A percentile compares a stretch with the other conserved stretches of the same genome.
Conservation (phyloP, 2,329 filamentous ascomycete species). For the Trichoderma sp. region DNA sequence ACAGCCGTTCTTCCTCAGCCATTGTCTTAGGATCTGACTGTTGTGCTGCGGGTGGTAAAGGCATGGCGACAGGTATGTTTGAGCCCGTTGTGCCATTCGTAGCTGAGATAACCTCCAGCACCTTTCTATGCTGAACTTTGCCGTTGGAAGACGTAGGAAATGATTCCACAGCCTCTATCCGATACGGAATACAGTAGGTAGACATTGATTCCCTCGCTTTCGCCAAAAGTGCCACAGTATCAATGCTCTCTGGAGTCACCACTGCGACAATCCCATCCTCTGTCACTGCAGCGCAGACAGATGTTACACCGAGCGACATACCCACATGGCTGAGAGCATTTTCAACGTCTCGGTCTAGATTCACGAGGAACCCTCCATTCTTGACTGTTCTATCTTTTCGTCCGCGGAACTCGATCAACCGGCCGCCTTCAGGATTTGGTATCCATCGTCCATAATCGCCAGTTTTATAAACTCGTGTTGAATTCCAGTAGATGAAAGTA, state of each 20-base stretch:
- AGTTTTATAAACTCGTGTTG: constrained; percentile 1
- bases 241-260: constrained; percentile 5
- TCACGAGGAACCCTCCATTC: constrained; percentile 15
- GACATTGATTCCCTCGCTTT: constrained; percentile 5
- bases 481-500: neutral
- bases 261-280: constrained; percentile 17
- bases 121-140: constrained; percentile 4
- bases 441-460: constrained; percentile 16
- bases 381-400: constrained; percentile 18
- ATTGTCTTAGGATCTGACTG: neutral
- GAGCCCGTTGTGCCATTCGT: neutral
- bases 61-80: neutral
- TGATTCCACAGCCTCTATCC: neutral
- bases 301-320: neutral
- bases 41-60: neutral
- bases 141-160: constrained; percentile 14
- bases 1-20: neutral
- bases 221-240: neutral
- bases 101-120: neutral
- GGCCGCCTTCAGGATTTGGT: neutral
- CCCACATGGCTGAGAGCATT: constrained; percentile 1
- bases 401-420: constrained; percentile 14
- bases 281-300: constrained; percentile 1
- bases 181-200: constrained; percentile 11
- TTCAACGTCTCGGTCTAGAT: constrained; percentile 17